Evolutionary conservation across 345 rosid species (phyloP).

Genomic region (Lumnitzera littorea): DNA sequence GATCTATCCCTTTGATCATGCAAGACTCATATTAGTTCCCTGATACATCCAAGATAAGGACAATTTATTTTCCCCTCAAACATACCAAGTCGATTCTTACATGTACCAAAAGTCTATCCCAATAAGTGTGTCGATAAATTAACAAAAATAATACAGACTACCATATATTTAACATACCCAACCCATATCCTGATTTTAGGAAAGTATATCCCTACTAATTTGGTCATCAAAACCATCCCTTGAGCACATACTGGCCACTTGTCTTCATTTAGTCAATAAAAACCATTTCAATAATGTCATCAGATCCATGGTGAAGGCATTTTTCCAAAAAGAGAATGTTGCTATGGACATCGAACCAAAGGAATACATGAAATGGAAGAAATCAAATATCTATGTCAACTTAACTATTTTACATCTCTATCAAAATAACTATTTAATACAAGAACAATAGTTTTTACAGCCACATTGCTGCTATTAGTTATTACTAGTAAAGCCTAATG

Average conservation of each 20-base stretch:
- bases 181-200: too few relatives aligned
- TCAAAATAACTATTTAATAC: not conserved
- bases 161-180: too few relatives aligned
- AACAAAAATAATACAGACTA: too few relatives aligned
- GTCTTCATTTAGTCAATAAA: conserved; percentile 7
- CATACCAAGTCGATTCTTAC: too few relatives aligned
- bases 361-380: conserved; percentile 6
- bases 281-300: not conserved
- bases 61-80: too few relatives aligned
- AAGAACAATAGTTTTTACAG: conserved; percentile 3
- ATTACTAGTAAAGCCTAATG: not conserved
- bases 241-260: conserved; percentile 16
- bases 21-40: too few relatives aligned
- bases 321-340: conserved; percentile 7
- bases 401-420: not conserved
- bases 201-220: not conserved
- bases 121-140: too few relatives aligned
- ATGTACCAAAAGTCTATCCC: too few relatives aligned
- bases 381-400: not conserved
- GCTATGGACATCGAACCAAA: conserved; percentile 13
- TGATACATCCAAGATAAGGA: too few relatives aligned
- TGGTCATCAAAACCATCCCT: conserved; percentile 14
- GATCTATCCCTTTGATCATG: too few relatives aligned
- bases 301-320: not conserved
- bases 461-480: not conserved